Base-by-base conservation (phyloP, 2,329 filamentous ascomycete species). In the Orbilia oligospora region DNA sequence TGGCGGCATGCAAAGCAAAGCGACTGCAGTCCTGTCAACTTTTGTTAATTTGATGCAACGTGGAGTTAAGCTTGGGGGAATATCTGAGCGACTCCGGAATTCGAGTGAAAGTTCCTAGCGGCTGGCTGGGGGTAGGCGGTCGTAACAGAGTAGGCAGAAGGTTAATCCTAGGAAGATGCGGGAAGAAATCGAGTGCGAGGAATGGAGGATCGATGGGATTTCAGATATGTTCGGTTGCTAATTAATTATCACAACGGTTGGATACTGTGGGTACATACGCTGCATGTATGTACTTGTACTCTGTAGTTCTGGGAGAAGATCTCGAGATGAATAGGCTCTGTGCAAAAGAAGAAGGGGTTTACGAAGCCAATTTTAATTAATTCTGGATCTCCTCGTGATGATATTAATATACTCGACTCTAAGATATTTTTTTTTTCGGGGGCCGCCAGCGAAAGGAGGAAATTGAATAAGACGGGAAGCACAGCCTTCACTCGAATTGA, bases 391-490 rank as follows among this genome's bases (percentile, higher is more conserved):
- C 18, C 33, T 44, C 33, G 56, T 30, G 56, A 61, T 61, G 56
- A 51, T 61, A 61, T 61, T 41, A 61, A 24, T 61, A 61, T 44
- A 41, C 18, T 61, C 36, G 56, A 27, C 33, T n/a, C 56, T 61
- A 44, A 61, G 44, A 44, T 27, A 44, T 49, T 51, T 66, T 72
- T 24, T 10, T 67, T 36, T 53, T 48, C 22, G 53, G 71, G 51
- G 53, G 53, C 69, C 70, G 64, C 64, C 71, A 56, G 70, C 70
- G 70, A 73, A 73, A 73, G 70, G 61, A 73, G 70, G 70, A 72
- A 72, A 72, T 72, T 65, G 61, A 72, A 65, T 49, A 49, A 67
- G 71, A 73, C 71, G 71, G 71, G 71, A 73, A 67, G 70, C 71
- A 75, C 71, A 75, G 71, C 71, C 71, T 61, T 72, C 46, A 71